A percentile compares a stretch with the other conserved stretches of the same genome.
Conservation (phyloP, 1,284 basidiomycete genomes). For the Leccinum solheimii region DNA sequence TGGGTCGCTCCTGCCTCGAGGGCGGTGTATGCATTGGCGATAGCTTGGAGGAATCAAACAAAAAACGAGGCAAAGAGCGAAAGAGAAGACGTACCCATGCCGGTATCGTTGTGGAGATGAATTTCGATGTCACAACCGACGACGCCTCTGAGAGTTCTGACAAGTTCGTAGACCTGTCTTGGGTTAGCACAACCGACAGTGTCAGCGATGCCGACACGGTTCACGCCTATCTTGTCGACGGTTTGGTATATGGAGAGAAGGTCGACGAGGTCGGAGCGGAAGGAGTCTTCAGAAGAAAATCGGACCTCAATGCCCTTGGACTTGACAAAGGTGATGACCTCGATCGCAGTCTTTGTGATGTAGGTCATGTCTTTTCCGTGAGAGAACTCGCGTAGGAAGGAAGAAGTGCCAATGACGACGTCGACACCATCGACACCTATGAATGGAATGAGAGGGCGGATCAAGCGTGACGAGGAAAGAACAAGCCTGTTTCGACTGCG, state of each 20-base stretch:
- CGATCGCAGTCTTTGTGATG: slow-evolving; percentile 98
- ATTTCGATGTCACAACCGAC: slow-evolving; percentile 97
- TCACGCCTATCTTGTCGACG: slow-evolving; percentile 99
- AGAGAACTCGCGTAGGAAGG: slow-evolving; percentile 98
- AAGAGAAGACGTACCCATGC: slow-evolving; percentile 59
- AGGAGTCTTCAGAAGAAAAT: slow-evolving; percentile 99
- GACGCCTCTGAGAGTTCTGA: slow-evolving; percentile 93
- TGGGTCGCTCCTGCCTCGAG: slow-evolving; percentile 99
- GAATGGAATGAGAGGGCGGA: slow-evolving; percentile 1
- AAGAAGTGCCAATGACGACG: slow-evolving; percentile 98
- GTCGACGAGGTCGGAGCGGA: slow-evolving; percentile 99
- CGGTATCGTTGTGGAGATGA: slow-evolving; percentile 99
- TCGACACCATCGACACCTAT: slow-evolving; percentile 97
- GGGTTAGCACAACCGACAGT: slow-evolving; percentile 99
- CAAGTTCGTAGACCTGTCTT: slow-evolving; percentile 97
- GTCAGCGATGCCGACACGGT: slow-evolving; percentile 98
- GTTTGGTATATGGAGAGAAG: slow-evolving; percentile 98
- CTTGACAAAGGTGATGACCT: slow-evolving; percentile 99
- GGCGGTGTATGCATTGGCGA: slow-evolving; percentile 98
- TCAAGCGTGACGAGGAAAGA: neutral
- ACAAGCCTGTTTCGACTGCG: slow-evolving; percentile 93
- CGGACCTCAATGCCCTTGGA: slow-evolving; percentile 99
- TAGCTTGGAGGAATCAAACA: slow-evolving; percentile 55
- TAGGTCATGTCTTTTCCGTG: slow-evolving; percentile 99
- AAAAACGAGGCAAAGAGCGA: neutral